Conservation (phyloP, 345 rosid genomes). For the Cardamine chenopodiifolia region DNA sequence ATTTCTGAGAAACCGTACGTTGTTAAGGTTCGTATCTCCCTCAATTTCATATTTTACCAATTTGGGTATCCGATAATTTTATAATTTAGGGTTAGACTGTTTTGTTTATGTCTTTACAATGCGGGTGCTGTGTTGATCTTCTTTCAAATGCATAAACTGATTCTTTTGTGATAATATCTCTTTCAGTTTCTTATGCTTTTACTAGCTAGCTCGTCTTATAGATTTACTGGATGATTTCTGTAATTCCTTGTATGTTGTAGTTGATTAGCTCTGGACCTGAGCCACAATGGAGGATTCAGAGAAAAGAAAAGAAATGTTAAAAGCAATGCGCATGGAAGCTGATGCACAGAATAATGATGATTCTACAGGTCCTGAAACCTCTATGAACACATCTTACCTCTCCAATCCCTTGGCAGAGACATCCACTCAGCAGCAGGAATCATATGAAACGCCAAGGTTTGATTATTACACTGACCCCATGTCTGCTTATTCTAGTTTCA, state of each 20-base stretch:
- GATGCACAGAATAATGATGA: constrained; percentile 50
- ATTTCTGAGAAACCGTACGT: not conserved
- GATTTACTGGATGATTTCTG: not conserved
- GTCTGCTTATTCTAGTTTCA: constrained; percentile 74
- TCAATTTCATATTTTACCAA: not conserved
- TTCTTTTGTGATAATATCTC: not conserved
- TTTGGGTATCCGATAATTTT: not conserved
- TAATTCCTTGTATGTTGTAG: constrained; percentile 7
- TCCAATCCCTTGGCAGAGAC: constrained; percentile 68
- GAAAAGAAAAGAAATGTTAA: constrained; percentile 72
- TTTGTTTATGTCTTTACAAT: not conserved
- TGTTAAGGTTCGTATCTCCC: not conserved
- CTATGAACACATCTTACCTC: constrained; percentile 47
- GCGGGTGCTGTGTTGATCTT: not conserved
- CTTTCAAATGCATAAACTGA: not conserved
- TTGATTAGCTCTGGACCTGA: constrained; percentile 15
- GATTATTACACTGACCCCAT: constrained; percentile 81
- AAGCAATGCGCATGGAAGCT: constrained; percentile 75
- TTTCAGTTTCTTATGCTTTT: not conserved
- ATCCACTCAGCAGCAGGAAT: constrained; percentile 42
- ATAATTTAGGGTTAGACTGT: not conserved
- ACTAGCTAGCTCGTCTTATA: not conserved
- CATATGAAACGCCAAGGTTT: constrained; percentile 53
- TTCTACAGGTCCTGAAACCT: constrained; percentile 40
- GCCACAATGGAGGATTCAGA: constrained; percentile 72